Conservation (phyloP, 2,329 filamentous ascomycete genomes). For the Pochonia chlamydosporia region DNA sequence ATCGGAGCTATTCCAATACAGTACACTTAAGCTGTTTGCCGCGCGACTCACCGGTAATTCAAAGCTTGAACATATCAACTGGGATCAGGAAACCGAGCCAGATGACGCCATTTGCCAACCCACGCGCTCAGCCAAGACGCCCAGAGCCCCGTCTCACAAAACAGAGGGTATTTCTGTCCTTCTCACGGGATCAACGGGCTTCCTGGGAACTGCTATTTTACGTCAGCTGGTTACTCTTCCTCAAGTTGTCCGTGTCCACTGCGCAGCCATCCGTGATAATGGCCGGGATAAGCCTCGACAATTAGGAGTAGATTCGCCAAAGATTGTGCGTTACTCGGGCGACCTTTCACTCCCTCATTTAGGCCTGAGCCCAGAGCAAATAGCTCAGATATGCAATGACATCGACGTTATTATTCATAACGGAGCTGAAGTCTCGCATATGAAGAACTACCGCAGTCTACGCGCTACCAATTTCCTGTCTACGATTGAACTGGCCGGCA, state of each 20-base stretch:
- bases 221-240: constrained; percentile 24
- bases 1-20: constrained; percentile 29
- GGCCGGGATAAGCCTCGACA: background rate
- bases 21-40: constrained; percentile 34
- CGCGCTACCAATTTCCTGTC: constrained; percentile 20
- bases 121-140: too few relatives aligned
- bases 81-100: constrained; percentile 12
- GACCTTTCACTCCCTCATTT: constrained; percentile 27
- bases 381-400: background rate
- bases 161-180: too few relatives aligned
- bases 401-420: constrained; percentile 42
- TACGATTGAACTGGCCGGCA: constrained; percentile 23
- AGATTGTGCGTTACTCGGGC: constrained; percentile 29
- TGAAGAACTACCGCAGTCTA: constrained; percentile 24
- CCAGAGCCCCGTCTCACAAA: too few relatives aligned
- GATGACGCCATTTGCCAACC: too few relatives aligned
- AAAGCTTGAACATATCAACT: constrained; percentile 5
- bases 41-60: constrained; percentile 17
- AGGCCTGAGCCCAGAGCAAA: constrained; percentile 25
- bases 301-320: constrained; percentile 10
- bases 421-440: constrained; percentile 29
- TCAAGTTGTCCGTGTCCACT: constrained; percentile 32
- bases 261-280: constrained; percentile 30
- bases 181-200: constrained; percentile 33
- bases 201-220: constrained; percentile 35